phyloP scores from a whole-genome alignment of 2,329 filamentous ascomycete species.

The Trichoderma aggressivum region DNA sequence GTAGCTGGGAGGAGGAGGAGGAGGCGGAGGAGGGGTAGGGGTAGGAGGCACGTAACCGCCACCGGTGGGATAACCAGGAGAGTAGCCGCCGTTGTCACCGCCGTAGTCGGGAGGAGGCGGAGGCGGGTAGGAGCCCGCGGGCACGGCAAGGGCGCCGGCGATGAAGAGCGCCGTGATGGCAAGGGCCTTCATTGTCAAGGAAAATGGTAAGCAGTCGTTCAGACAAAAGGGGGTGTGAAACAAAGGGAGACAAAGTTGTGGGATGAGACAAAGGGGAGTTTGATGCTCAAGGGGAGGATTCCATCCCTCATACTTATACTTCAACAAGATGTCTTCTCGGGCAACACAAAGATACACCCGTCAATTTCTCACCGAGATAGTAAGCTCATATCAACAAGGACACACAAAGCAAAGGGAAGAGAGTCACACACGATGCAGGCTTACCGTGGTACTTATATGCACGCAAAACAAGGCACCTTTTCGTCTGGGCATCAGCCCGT shows the following conservation, averaged over 20 bases:
- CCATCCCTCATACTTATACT: not conserved
- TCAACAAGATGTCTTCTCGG: not conserved
- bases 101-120: not conserved
- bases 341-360: not conserved
- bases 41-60: not conserved
- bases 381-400: not conserved
- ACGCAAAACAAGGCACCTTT: not conserved
- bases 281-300: not conserved
- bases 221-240: not conserved
- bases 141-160: not conserved
- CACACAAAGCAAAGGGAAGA: not conserved
- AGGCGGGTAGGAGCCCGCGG: not conserved
- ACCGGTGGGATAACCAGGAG: not conserved
- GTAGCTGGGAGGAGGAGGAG: not conserved
- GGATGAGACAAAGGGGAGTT: not conserved
- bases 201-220: not conserved
- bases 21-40: not conserved
- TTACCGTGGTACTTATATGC: not conserved
- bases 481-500: not conserved
- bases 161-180: conserved; percentile 10
- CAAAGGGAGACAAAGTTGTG: not conserved
- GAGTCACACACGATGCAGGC: not conserved
- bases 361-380: not conserved
- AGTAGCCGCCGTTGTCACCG: not conserved
- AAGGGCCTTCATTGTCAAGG: conserved; percentile 16